Evolutionary conservation across 75 land plant genomes (phyloP).

Genomic region (Picea sitchensis): DNA sequence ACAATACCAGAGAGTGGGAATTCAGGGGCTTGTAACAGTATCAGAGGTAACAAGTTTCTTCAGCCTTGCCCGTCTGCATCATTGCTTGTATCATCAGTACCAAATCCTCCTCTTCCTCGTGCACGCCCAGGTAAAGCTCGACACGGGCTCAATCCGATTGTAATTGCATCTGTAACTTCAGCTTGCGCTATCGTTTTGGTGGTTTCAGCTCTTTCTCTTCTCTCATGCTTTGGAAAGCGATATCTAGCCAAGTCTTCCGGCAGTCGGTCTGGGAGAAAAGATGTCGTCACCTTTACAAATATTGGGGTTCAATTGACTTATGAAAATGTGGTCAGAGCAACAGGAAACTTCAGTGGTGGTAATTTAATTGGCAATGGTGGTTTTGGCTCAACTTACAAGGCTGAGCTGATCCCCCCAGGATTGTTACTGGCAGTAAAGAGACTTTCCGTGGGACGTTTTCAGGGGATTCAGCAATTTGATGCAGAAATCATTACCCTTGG

Average conservation of each 20-base stretch:
- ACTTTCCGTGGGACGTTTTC: constrained; percentile 58
- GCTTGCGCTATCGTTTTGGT: constrained; percentile 31
- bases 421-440: constrained; percentile 65
- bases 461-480: constrained; percentile 72
- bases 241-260: constrained; percentile 12
- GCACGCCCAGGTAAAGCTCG: not conserved
- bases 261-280: constrained; percentile 22
- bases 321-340: constrained; percentile 61
- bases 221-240: constrained; percentile 28
- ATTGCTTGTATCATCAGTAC: constrained; percentile 17
- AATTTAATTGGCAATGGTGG: constrained; percentile 75
- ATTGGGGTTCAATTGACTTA: constrained; percentile 40
- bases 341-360: constrained; percentile 56
- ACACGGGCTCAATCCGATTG: constrained; percentile 12
- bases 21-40: constrained; percentile 23
- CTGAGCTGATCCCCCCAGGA: constrained; percentile 47
- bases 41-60: constrained; percentile 46
- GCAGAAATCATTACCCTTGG: constrained; percentile 76
- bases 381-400: constrained; percentile 79
- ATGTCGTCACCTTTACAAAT: constrained; percentile 54
- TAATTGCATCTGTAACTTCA: constrained; percentile 39
- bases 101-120: constrained; percentile 11
- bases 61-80: constrained; percentile 33
- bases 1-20: constrained; percentile 46
- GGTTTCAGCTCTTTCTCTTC: constrained; percentile 29